A percentile compares a stretch with the other conserved stretches of the same genome.
Evolutionary conservation across 805 yeast genomes (phyloP).

Genomic region (Candida takata): DNA sequence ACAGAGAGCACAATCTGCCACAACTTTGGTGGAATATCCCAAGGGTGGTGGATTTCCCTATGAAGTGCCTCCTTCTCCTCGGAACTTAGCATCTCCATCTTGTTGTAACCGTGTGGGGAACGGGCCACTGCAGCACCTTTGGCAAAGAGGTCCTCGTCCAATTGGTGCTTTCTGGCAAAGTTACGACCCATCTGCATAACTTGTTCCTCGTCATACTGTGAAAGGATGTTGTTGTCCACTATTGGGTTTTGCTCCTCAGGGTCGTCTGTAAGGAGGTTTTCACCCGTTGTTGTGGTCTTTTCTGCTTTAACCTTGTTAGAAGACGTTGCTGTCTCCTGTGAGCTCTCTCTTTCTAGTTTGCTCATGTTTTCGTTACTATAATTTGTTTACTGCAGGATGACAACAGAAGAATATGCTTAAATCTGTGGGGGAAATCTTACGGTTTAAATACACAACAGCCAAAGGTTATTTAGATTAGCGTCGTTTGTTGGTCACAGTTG

Average conservation of each 20-base stretch:
- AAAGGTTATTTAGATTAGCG: too few relatives aligned
- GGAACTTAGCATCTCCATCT: constrained; percentile 47
- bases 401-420: too few relatives aligned
- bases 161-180: constrained; percentile 48
- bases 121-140: constrained; percentile 65
- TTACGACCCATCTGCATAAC: constrained; percentile 65
- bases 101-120: constrained; percentile 47
- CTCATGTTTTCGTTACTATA: too few relatives aligned
- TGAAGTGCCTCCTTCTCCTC: constrained; percentile 47
- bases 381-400: too few relatives aligned
- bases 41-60: constrained; percentile 39
- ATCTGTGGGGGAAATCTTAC: too few relatives aligned
- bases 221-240: constrained; percentile 37
- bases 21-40: constrained; percentile 38
- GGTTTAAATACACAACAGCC: too few relatives aligned
- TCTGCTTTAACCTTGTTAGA: background rate
- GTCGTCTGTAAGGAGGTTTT: constrained; percentile 5
- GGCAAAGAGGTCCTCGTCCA: constrained; percentile 49
- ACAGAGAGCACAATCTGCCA: constrained; percentile 53
- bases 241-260: constrained; percentile 3
- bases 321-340: background rate
- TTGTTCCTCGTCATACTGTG: constrained; percentile 54
- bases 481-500: too few relatives aligned
- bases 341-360: background rate
- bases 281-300: constrained; percentile 2